Evolutionary conservation across 306 rosid species (phyloP), one percentile per base, ranked within the genome.

Genomic region (barrel medic (Medicago truncatula)): DNA sequence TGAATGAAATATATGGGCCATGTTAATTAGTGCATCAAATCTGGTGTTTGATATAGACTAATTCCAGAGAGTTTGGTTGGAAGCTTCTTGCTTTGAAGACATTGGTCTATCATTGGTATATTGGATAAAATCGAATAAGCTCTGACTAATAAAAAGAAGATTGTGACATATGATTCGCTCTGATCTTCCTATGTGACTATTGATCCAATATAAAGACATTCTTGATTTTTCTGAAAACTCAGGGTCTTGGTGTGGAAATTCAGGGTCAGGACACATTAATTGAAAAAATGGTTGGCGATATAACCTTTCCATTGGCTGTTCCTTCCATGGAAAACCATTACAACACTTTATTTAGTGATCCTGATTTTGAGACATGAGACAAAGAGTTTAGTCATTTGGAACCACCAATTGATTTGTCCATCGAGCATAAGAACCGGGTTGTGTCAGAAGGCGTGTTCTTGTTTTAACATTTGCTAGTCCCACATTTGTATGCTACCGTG

Each of bases 31-130:
- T 75, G 71, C 82, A 76, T 79, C 74, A 61, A 72, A 67, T 31
- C 40, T 76, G 78, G 74, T 70, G 61, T 80, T 83, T 80, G 85
- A 82, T 72, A 20, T 43, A 5, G 54, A 65, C 71, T 74, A 52
- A 70, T 17, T 34, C 6, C 23, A 38, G 70, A 49, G 71, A 13
- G 20, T 47, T 58, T 46, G 43, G 44, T 72, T 38, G 78, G 60
- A 8, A 50, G 47, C 50, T 54, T 65, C 20, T 23, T n/a, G 36
- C 57, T 49, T 18, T 59, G 75, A 36, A 39, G 28, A 54, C 18
- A 54, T 54, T 53, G 21, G 25, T 53, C 10, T 3, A 16, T 17
- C 16, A 11, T 18, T 16, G 9, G 12, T 52, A 52, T 52, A 16
- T 52, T 54, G 25, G 60, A 54, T 9, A 18, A 54, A 1, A 54